Base-by-base conservation (phyloP, 179 eudicot species). In the Spergularia azorica region DNA sequence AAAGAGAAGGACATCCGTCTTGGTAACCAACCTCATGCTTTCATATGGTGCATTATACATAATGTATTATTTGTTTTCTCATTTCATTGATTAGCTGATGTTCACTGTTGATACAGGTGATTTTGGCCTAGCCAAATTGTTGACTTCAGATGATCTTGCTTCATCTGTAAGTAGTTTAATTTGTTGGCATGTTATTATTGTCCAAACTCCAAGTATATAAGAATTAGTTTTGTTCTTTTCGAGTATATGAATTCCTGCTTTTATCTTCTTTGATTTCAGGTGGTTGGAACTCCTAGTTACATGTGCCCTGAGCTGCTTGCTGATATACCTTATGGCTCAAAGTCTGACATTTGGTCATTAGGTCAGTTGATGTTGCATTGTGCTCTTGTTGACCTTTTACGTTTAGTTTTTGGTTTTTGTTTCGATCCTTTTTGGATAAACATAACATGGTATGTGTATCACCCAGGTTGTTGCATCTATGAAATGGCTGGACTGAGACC, bases 241-340 rank as follows among this genome's bases (percentile, higher is more conserved):
- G n/a, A 38, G 6, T 32, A 26, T 54, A 16, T 68, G n/a, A 78
- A 56, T 48, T 60, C 52, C 72, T 68, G 63, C 14, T 59, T 13
- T 78, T 26, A 26, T 26, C 32, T 15, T 70, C 65, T 77, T 54
- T 15, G 26, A 65, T 21, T 84, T 52, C 83, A 93, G 99, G 92
- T 95, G 66, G 99, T 95, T 81, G 99, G 99, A 78, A 95, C 99
- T 81, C 99, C 99, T 18, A 90, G 97, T 80, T 91, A 95, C 78
- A 95, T 95, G 98, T 93, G 98, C 74, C 98, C 98, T 17, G 97
- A 95, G 79, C 98, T 95, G 81, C 98, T 95, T 65, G 99, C 99
- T 72, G 99, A 95, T 85, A 90, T 95, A 88, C 99, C 99, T 54
- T 95, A 95, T 85, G 99, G 99, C 78, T 89, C 97, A 39, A 95